Evolutionary conservation across 176 grass and related monocot species (phyloP).

Genomic region (Juncus inflexus): DNA sequence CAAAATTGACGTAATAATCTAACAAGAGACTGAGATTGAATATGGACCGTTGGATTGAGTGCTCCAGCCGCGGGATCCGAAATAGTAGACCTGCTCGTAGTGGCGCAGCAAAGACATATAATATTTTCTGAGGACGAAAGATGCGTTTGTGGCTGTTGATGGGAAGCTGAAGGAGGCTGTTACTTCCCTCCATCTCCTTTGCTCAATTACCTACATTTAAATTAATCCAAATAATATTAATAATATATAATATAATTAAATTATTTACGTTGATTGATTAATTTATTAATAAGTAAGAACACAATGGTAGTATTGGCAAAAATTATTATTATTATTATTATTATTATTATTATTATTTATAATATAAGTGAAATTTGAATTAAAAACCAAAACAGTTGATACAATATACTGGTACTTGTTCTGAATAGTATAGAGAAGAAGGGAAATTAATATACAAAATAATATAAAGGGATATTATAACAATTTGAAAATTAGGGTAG

Average conservation of each 20-base stretch:
- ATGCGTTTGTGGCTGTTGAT: slow-evolving; percentile 80
- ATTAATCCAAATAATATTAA: background rate
- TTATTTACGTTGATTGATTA: slow-evolving; percentile 15
- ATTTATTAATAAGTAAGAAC: background rate
- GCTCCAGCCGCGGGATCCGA: slow-evolving; percentile 51
- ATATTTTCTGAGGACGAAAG: slow-evolving; percentile 88
- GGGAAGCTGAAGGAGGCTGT: slow-evolving; percentile 81
- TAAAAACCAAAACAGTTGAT: too few relatives aligned
- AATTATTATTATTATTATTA: too few relatives aligned
- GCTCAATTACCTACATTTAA: slow-evolving; percentile 62
- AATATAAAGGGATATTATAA: too few relatives aligned
- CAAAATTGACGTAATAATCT: too few relatives aligned
- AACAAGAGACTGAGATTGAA: background rate
- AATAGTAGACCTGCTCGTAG: slow-evolving; percentile 87
- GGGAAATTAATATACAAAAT: too few relatives aligned
- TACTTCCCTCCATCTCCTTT: slow-evolving; percentile 91
- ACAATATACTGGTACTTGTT: too few relatives aligned
- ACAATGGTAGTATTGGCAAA: too few relatives aligned
- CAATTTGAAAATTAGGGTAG: too few relatives aligned
- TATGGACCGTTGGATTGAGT: slow-evolving; percentile 39
- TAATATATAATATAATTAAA: slow-evolving; percentile 1
- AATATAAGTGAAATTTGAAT: too few relatives aligned
- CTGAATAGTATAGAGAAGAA: too few relatives aligned
- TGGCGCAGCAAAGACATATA: slow-evolving; percentile 78
- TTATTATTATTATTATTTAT: too few relatives aligned